Evolutionary conservation across 2,329 filamentous ascomycete genomes (phyloP), one percentile per base, ranked within the genome.

Genomic region (Venturia aucupariae): DNA sequence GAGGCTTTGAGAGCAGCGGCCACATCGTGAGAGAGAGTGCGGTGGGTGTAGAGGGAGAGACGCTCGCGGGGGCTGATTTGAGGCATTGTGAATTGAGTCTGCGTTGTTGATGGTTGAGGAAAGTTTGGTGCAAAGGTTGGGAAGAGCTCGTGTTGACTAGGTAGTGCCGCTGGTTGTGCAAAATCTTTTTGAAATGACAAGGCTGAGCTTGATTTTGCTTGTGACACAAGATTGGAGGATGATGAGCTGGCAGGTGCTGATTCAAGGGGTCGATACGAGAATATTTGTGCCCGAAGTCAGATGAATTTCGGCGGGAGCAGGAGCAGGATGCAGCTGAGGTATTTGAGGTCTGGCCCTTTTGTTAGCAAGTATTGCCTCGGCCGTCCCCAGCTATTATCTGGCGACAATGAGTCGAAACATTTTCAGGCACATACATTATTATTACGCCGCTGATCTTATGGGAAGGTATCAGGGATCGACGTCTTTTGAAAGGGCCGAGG

Each of bases 11-110:
- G 72, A 15, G 74, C 74, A 19, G 74, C 75, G 65, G 72, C 73
- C 63, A 76, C 72, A 67, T 76, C 75, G 70, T 74, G 74, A 64
- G 74, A 73, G 62, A 77, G 74, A 1, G 73, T 73, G 27, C 73
- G 71, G 71, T 75, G 74, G 64, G 74, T 76, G 68, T 75, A 70
- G 72, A 77, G 73, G 61, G 74, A 75, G 67, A 77, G 75, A 70
- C 74, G 74, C 67, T 75, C 72, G 68, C 75, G 75, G 60, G 75
- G 74, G 69, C 72, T 72, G 68, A 69, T 38, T 60, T 63, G 64
- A 63, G 64, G 24, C 60, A 63, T 62, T 68, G 73, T 75, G 57
- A 60, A 72, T 65, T 46, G 44, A 51, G 42, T 22, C 51, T 32
- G 27, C 13, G 54, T 48, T 17, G 57, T 35, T 60, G 27, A 27